Evolutionary conservation across 2,329 filamentous ascomycete species (phyloP), one percentile per base, ranked within the genome.

Genomic region (Pseudovirgaria hyperparasitica): DNA sequence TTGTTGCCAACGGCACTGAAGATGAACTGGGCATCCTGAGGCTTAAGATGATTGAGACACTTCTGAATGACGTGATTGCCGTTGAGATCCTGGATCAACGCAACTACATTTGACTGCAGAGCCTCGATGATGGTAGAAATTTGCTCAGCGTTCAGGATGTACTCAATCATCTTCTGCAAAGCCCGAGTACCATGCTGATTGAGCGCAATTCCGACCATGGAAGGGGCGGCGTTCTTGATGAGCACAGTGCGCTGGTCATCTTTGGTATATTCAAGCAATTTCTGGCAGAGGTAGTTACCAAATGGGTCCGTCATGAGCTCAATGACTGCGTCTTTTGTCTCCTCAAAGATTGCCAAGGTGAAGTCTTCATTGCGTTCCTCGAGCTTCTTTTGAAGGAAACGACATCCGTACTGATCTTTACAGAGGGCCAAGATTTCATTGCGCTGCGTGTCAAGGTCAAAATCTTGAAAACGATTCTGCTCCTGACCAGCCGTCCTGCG

Each of bases 51-150:
- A 61, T 96, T 98, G 28, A 98, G 70, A 47, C 90, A 98, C 61
- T 98, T 98, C 60, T 98, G 90, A 38, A 98, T 94, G 45, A 98
- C 90, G 46, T 98, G 90, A 46, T 98, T 98, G 53, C 90, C 90
- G 48, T 98, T 98, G 28, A 98, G 67, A 44, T 98, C 90, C 53
- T 98, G 85, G 35, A 98, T 94, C 29, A 98, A 70, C 42, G 90
- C 79, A 12, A 98, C 90, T 25, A 98, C 90, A 33, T 82, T 75
- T 50, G 75, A 69, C 37, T 76, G 71, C 26, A 98, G 69, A 9
- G 90, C 82, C 29, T 79, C 67, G 39, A 92, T 92, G 52, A 98
- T 90, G 39, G 82, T 78, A 41, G 80, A 67, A 26, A 87, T 80
- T 58, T 98, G 90, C 46, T 80, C 75, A 3, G 75, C 68, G 15